These are phyloP conservation scores for Cladobotryum mycophilum DNA, from an alignment of 2,329 filamentous ascomycete species.

Conservation along the genomic window DNA sequence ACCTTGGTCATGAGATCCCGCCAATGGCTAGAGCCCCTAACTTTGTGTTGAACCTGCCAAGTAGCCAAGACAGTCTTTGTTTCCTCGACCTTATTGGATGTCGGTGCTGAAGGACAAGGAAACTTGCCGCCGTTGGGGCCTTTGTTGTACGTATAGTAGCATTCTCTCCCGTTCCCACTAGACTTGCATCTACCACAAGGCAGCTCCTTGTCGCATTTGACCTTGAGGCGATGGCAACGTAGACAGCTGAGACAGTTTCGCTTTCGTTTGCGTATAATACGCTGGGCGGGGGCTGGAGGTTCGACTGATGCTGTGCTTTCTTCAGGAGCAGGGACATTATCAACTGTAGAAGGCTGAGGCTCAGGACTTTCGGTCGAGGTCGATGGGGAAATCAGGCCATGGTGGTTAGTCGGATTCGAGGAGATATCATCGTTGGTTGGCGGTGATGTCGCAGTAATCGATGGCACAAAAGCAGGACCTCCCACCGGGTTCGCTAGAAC, in stretches of 20 bases:
- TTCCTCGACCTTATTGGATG: constrained; percentile 16
- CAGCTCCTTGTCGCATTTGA: constrained; percentile 33
- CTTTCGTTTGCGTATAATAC: constrained; percentile 29
- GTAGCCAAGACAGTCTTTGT: constrained; percentile 24
- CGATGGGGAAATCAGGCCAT: constrained; percentile 25
- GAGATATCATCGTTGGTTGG: constrained; percentile 3
- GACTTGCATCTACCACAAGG: constrained; percentile 29
- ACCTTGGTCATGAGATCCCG: constrained; percentile 32
- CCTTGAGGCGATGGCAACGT: constrained; percentile 31
- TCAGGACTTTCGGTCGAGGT: constrained; percentile 24
- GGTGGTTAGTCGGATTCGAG: not conserved
- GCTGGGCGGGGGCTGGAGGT: constrained; percentile 10
- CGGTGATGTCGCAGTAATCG: not conserved
- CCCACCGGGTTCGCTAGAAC: not conserved
- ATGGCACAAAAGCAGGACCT: not conserved
- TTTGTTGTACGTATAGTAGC: constrained; percentile 33
- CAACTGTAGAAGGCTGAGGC: constrained; percentile 11
- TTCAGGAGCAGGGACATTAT: constrained; percentile 9
- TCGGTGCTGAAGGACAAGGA: constrained; percentile 23
- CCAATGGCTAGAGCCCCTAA: constrained; percentile 31
- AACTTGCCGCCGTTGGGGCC: constrained; percentile 30
- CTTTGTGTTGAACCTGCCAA: constrained; percentile 29
- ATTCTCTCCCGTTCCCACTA: constrained; percentile 29
- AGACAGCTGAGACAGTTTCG: constrained; percentile 30
- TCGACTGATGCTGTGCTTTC: not conserved